phyloP scores from a whole-genome alignment of 768 basidiomycete genomes.

The Hydnomerulius pinastri region DNA sequence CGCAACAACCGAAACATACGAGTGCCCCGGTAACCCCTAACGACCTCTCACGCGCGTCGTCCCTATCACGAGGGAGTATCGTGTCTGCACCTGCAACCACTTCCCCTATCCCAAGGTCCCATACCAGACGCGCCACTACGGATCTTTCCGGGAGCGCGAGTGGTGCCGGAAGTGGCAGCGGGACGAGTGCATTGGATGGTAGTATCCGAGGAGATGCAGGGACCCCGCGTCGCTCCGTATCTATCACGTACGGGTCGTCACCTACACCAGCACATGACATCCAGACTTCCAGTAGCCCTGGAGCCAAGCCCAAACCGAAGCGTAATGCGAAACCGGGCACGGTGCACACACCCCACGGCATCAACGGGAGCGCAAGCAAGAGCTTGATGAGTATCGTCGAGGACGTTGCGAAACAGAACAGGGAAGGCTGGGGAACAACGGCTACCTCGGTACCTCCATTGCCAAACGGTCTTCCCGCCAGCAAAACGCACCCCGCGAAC shows the following conservation, averaged over 20 bases:
- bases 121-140: slow-evolving; percentile 5
- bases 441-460: not conserved
- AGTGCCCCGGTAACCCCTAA: not conserved
- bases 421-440: slow-evolving; percentile 20
- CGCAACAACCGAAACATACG: not conserved
- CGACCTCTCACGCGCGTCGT: slow-evolving; percentile 3
- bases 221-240: not conserved
- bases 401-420: slow-evolving; percentile 48
- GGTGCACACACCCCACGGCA: not conserved
- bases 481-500: not conserved
- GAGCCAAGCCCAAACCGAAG: slow-evolving; percentile 9
- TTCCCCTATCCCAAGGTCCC: not conserved
- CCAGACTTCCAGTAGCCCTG: not conserved
- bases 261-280: not conserved
- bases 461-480: not conserved
- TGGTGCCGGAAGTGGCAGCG: not conserved
- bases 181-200: not conserved
- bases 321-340: slow-evolving; percentile 1
- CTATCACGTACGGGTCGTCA: not conserved
- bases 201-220: not conserved
- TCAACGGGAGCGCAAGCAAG: slow-evolving; percentile 21
- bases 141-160: slow-evolving; percentile 9
- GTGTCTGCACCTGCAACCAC: not conserved
- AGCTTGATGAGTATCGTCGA: slow-evolving; percentile 75
- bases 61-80: slow-evolving; percentile 4